Percentiles rank a stretch among this genome's conserved stretches.
Conservation (phyloP, 176 grass and related monocot species). For the Coix lacrymajobi region DNA sequence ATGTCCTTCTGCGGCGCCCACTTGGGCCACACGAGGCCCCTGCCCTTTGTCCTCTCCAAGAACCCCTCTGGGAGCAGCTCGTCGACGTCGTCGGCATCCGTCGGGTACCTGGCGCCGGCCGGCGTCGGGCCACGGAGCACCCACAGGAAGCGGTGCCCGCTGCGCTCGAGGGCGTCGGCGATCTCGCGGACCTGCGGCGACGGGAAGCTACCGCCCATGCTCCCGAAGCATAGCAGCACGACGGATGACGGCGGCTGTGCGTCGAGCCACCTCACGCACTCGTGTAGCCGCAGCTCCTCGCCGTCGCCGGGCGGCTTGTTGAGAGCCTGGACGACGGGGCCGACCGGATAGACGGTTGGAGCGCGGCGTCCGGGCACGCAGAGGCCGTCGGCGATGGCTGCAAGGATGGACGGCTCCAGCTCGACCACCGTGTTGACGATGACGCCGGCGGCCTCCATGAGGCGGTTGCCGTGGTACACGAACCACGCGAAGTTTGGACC, state of each 20-base stretch:
- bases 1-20: slow-evolving; percentile 46
- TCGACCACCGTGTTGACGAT: slow-evolving; percentile 35
- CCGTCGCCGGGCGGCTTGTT: not conserved
- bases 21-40: slow-evolving; percentile 23
- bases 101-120: not conserved
- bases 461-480: slow-evolving; percentile 19
- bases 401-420: slow-evolving; percentile 19
- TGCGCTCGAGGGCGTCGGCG: slow-evolving; percentile 33
- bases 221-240: slow-evolving; percentile 43
- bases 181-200: not conserved
- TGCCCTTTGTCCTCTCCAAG: slow-evolving; percentile 18
- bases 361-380: not conserved
- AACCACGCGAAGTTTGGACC: not conserved
- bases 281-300: slow-evolving; percentile 5
- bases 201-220: slow-evolving; percentile 11
- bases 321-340: not conserved
- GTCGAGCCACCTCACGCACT: slow-evolving; percentile 44
- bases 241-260: slow-evolving; percentile 27
- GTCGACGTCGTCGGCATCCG: not conserved
- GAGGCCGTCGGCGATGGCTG: not conserved
- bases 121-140: not conserved
- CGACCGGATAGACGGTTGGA: slow-evolving; percentile 26
- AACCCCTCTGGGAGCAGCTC: slow-evolving; percentile 37
- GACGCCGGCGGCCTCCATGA: slow-evolving; percentile 28
- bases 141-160: slow-evolving; percentile 45